A percentile compares a stretch with the other conserved stretches of the same genome.
These are phyloP conservation scores for Hypoxylon cercidicola DNA, from an alignment of 495 filamentous ascomycete species.

Conservation along the genomic window DNA sequence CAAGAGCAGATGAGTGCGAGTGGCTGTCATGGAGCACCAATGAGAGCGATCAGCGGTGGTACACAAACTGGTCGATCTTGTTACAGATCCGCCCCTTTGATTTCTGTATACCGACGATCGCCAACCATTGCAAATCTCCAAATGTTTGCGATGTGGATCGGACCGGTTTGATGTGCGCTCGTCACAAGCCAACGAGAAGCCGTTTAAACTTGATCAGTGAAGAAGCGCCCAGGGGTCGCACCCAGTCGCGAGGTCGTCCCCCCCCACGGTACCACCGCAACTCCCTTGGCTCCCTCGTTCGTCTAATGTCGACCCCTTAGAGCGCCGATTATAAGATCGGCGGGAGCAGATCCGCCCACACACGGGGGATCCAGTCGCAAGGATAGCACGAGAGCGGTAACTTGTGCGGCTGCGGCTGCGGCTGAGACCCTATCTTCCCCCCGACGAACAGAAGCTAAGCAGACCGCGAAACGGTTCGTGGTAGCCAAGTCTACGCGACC, in stretches of 20 bases:
- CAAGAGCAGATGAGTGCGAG: background rate
- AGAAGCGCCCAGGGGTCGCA: background rate
- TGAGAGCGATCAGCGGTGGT: slow-evolving; percentile 35
- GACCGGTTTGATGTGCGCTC: slow-evolving; percentile 37
- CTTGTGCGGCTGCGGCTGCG: slow-evolving; percentile 8
- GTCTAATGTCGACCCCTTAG: slow-evolving; percentile 16
- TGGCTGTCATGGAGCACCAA: slow-evolving; percentile 19
- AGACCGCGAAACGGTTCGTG: slow-evolving; percentile 34
- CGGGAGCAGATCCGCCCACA: slow-evolving; percentile 11
- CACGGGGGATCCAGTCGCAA: slow-evolving; percentile 14
- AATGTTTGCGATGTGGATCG: slow-evolving; percentile 27
- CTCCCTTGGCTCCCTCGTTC: slow-evolving; percentile 5
- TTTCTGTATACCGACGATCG: slow-evolving; percentile 27
- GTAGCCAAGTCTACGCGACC: slow-evolving; percentile 32
- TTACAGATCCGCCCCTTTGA: slow-evolving; percentile 27
- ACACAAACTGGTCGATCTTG: slow-evolving; percentile 27
- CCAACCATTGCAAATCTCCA: slow-evolving; percentile 8
- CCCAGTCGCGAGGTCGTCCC: background rate
- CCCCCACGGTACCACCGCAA: slow-evolving; percentile 3
- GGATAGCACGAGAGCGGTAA: slow-evolving; percentile 12
- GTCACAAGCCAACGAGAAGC: slow-evolving; percentile 18
- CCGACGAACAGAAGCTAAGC: slow-evolving; percentile 10
- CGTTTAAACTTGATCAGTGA: background rate
- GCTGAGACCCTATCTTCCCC: background rate
- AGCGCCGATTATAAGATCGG: slow-evolving; percentile 15